phyloP scores from a whole-genome alignment of 331 rosid species.

The Telfairia occidentalis region DNA sequence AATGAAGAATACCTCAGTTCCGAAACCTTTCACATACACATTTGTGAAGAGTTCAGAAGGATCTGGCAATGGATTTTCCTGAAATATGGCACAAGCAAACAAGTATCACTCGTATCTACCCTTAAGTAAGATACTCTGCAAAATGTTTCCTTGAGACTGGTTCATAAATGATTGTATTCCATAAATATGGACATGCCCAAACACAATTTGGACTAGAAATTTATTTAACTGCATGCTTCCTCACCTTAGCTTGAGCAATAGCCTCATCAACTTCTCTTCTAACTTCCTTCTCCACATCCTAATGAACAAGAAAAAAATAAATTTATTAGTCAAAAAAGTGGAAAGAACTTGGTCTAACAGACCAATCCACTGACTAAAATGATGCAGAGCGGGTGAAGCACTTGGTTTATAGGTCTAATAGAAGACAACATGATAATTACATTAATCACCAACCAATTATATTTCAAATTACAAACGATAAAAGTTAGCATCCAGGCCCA shows the following conservation, averaged over 20 bases:
- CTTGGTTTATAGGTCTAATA: not conserved
- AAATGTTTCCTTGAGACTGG: not conserved
- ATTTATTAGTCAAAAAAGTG: not conserved
- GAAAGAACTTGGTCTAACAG: not conserved
- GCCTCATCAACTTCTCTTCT: conserved; percentile 86
- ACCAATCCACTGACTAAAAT: not conserved
- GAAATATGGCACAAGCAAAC: conserved; percentile 18
- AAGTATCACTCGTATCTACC: not conserved
- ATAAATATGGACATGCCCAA: not conserved
- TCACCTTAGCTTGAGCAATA: conserved; percentile 87
- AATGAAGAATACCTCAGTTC: conserved; percentile 49
- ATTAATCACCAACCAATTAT: not conserved
- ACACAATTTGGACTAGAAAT: not conserved
- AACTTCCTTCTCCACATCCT: conserved; percentile 78
- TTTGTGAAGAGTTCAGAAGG: conserved; percentile 62
- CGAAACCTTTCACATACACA: conserved; percentile 54
- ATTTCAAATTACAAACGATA: not conserved
- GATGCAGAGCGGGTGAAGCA: not conserved
- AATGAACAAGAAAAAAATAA: not conserved
- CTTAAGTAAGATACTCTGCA: not conserved
- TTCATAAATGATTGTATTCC: not conserved
- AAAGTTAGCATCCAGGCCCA: not conserved
- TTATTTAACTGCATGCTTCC: conserved; percentile 10
- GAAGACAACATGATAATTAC: not conserved
- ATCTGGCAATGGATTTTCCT: conserved; percentile 85